Evolutionary conservation across 1,284 basidiomycete species (phyloP), one percentile per base, ranked within the genome.

Genomic region (Ustilago sp.): DNA sequence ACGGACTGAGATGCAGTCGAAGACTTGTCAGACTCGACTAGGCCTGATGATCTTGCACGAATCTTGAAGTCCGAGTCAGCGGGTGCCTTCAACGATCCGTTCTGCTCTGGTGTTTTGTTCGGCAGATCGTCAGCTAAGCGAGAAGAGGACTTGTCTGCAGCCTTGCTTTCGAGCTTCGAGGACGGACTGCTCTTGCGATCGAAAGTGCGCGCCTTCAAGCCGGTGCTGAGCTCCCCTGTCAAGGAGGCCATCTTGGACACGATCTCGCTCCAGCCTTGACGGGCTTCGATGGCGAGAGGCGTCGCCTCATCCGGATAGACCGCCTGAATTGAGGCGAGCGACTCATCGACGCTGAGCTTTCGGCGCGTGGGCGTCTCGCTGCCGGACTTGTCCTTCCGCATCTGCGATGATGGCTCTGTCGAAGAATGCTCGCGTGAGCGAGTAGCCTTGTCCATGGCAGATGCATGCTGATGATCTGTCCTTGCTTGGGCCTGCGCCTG

Each of bases 211-310:
- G 57, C 59, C 28, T 64, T 76, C 17, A 59, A 38, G 7, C 43
- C 53, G 13, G 41, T 54, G 23, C 61, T 53, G 2, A 68, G 41
- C 15, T 73, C 70, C 36, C 61, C 64, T 2, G 65, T 69, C 32
- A 77, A 53, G 3, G 59, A 69, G 17, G 74, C 72, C 63, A 66
- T 72, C 54, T 72, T 72, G 34, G 71, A 78, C 6, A 73, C 75
- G 35, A 82, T 69, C 59, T 82, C 80, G 65, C 63, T 74, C 80
- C 80, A 82, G 31, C 79, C 79, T 17, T 74, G 66, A 7, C 80
- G 66, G 34, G 72, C 65, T 62, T 82, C 80, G 68, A 82, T 82
- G 36, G 67, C 43, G 36, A 70, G 17, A 19, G 66, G 62, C 19
- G 58, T 19, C 7, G 65, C 36, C 19, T 62, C 66, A 4, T 74